phyloP scores from a whole-genome alignment of 345 rosid genomes.

The Leavenworthia alabamica region DNA sequence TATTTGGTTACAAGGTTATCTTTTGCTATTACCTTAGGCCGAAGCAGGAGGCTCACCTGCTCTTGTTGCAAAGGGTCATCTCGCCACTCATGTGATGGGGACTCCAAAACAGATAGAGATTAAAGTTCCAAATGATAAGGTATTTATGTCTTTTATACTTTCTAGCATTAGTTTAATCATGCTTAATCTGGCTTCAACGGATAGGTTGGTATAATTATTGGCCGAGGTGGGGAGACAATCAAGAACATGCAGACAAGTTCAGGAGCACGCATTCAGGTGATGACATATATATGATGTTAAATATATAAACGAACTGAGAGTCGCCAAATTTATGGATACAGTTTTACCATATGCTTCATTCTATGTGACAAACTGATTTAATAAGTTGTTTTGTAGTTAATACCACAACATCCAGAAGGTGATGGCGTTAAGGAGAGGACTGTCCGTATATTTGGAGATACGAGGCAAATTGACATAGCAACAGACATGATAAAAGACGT shows the following conservation, averaged over 20 bases:
- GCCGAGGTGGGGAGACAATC: constrained; percentile 87
- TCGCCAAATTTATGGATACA: background rate
- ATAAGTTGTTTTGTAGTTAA: constrained; percentile 39
- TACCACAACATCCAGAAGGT: constrained; percentile 87
- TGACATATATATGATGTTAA: constrained; percentile 12
- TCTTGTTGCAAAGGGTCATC: constrained; percentile 75
- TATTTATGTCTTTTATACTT: background rate
- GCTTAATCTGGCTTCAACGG: background rate
- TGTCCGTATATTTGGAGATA: constrained; percentile 76
- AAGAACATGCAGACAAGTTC: constrained; percentile 76
- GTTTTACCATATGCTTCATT: background rate
- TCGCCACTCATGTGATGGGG: constrained; percentile 43
- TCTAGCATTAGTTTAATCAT: background rate
- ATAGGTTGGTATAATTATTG: constrained; percentile 85
- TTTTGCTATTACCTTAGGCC: constrained; percentile 43
- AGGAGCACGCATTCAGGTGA: constrained; percentile 94
- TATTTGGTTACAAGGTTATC: background rate
- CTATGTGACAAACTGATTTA: constrained; percentile 12
- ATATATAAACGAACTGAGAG: background rate
- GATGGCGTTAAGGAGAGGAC: constrained; percentile 77
- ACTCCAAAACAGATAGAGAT: constrained; percentile 62
- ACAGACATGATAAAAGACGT: constrained; percentile 74
- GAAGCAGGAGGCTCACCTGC: constrained; percentile 93
- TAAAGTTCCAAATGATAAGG: constrained; percentile 88
- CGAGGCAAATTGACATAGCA: constrained; percentile 71